phyloP scores from a whole-genome alignment of 148 eudicot genomes.

The Vaccinium myrtillus region DNA sequence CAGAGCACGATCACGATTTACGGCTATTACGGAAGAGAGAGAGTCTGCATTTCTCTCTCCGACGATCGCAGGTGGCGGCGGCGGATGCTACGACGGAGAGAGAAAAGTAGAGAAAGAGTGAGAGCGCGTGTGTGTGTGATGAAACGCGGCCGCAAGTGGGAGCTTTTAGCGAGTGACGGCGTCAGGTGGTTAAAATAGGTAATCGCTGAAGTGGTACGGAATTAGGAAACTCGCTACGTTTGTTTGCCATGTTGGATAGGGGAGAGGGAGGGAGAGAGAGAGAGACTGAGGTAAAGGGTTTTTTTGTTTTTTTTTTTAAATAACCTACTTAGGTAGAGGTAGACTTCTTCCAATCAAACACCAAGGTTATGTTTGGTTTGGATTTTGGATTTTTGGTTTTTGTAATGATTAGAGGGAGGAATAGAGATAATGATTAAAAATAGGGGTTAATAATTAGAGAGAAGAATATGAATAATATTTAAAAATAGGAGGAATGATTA shows the following conservation, averaged over 20 bases:
- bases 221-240: neutral
- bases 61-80: neutral
- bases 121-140: neutral
- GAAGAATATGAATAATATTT: too few species aligned
- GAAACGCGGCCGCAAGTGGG: neutral
- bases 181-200: neutral
- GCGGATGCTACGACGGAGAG: neutral
- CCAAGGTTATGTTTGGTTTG: too few species aligned
- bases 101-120: neutral
- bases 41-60: conserved; percentile 5
- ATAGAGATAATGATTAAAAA: too few species aligned
- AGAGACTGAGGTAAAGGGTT: too few species aligned
- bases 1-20: neutral
- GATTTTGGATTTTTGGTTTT: too few species aligned
- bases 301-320: too few species aligned
- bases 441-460: too few species aligned
- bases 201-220: neutral
- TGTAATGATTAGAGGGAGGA: too few species aligned
- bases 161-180: neutral
- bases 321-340: too few species aligned
- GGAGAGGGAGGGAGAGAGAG: too few species aligned
- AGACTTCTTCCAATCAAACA: too few species aligned
- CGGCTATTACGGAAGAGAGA: neutral
- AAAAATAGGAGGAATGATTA: too few species aligned
- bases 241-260: neutral